A percentile compares a stretch with the other conserved stretches of the same genome.
Evolutionary conservation across 148 eudicot genomes (phyloP).

Genomic region (Silene conica): DNA sequence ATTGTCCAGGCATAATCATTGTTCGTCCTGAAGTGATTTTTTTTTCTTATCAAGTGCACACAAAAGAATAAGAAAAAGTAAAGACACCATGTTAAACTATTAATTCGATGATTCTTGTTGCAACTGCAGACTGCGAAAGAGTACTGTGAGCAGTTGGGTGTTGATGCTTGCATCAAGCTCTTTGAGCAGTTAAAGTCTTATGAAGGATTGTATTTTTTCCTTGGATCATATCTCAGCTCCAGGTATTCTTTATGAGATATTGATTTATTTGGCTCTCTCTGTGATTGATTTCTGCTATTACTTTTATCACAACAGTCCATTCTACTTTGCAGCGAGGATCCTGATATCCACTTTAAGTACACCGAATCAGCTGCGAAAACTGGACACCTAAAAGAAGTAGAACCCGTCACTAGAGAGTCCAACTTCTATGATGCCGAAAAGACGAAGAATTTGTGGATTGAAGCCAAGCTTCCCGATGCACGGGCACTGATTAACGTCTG

Average conservation of each 20-base stretch:
- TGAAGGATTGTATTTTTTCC: conserved; percentile 82
- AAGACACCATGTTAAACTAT: not conserved
- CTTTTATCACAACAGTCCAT: not conserved
- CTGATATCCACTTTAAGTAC: conserved; percentile 84
- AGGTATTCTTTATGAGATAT: conserved; percentile 41
- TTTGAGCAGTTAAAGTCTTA: conserved; percentile 91
- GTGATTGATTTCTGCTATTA: not conserved
- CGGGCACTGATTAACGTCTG: conserved; percentile 86
- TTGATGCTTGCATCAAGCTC: conserved; percentile 73
- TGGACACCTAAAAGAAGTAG: conserved; percentile 86
- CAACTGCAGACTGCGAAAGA: conserved; percentile 72
- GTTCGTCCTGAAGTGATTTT: not conserved
- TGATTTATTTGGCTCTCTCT: not conserved
- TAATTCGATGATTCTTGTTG: not conserved
- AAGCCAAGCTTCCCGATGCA: conserved; percentile 92
- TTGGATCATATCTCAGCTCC: conserved; percentile 84
- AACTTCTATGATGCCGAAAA: conserved; percentile 81
- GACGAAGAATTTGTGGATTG: conserved; percentile 83
- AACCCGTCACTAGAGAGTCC: conserved; percentile 85
- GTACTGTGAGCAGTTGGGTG: conserved; percentile 76
- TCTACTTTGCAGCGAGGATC: conserved; percentile 64
- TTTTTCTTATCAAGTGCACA: not conserved
- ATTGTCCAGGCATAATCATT: conserved; percentile 66
- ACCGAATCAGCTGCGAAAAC: conserved; percentile 88
- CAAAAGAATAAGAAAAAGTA: not conserved